These are phyloP conservation scores for Fragilaria crotonensis DNA, from an alignment of 108 stramenopile genomes.

Conservation along the genomic window DNA sequence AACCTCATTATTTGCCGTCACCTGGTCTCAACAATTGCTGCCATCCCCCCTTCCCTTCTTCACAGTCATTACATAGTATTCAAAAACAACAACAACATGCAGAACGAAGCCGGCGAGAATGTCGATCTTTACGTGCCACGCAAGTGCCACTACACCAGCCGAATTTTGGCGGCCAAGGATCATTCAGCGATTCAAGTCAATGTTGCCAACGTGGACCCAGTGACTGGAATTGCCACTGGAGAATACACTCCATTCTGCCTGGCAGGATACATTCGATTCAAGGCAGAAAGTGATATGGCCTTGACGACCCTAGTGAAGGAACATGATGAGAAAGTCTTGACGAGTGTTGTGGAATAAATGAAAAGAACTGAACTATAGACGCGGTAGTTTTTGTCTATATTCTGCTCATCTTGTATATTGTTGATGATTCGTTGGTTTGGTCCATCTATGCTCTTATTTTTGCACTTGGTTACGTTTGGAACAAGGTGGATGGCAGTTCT, in stretches of 20 bases:
- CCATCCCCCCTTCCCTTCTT: background rate
- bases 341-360: too few species aligned
- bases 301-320: constrained; percentile 68
- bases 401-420: too few species aligned
- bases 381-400: too few species aligned
- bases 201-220: constrained; percentile 94
- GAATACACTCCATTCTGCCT: constrained; percentile 76
- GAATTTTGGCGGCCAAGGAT: constrained; percentile 90
- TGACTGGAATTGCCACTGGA: constrained; percentile 85
- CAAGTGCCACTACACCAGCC: constrained; percentile 97
- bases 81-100: constrained; percentile 53
- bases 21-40: background rate
- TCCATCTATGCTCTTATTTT: too few species aligned
- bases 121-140: constrained; percentile 97
- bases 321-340: too few species aligned
- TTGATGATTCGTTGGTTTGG: too few species aligned
- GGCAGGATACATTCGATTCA: constrained; percentile 90
- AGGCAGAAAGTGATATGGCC: constrained; percentile 89
- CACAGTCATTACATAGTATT: background rate
- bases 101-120: constrained; percentile 94
- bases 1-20: too few species aligned
- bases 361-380: too few species aligned
- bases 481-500: too few species aligned
- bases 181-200: constrained; percentile 94
- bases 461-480: too few species aligned